Evolutionary conservation across 2,329 filamentous ascomycete genomes (phyloP).

Genomic region (Arthrobotrys conoides): DNA sequence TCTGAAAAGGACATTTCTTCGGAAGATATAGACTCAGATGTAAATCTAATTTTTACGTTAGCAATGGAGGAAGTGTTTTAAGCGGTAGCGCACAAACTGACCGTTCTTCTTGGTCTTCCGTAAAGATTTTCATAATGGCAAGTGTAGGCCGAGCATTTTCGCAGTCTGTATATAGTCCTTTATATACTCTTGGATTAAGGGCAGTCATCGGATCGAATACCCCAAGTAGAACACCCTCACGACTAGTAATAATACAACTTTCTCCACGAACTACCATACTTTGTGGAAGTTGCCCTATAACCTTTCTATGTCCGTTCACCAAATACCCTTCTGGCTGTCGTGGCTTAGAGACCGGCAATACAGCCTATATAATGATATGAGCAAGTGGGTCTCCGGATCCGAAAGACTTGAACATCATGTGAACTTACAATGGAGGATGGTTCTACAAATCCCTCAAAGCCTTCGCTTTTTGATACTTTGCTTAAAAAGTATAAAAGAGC

Average conservation of each 20-base stretch:
- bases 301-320: not conserved
- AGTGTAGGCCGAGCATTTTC: constrained; percentile 2
- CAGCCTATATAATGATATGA: not conserved
- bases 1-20: constrained; percentile 13
- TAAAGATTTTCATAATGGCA: constrained; percentile 23
- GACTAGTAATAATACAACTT: constrained; percentile 15
- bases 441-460: constrained; percentile 6
- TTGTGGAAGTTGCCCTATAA: not conserved
- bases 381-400: not conserved
- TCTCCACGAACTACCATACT: constrained; percentile 24
- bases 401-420: too few species aligned
- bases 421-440: constrained; percentile 3
- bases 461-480: constrained; percentile 22
- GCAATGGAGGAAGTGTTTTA: not conserved
- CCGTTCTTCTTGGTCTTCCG: constrained; percentile 15
- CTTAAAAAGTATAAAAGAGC: constrained; percentile 13
- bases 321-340: not conserved
- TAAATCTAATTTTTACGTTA: constrained; percentile 3
- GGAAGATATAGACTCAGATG: constrained; percentile 12
- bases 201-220: constrained; percentile 17
- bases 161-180: constrained; percentile 11
- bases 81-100: not conserved
- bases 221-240: constrained; percentile 2
- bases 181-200: constrained; percentile 20
- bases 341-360: constrained; percentile 1